Base-by-base conservation (phyloP, 208 protist genomes). In the Trypanosoma lewisi region DNA sequence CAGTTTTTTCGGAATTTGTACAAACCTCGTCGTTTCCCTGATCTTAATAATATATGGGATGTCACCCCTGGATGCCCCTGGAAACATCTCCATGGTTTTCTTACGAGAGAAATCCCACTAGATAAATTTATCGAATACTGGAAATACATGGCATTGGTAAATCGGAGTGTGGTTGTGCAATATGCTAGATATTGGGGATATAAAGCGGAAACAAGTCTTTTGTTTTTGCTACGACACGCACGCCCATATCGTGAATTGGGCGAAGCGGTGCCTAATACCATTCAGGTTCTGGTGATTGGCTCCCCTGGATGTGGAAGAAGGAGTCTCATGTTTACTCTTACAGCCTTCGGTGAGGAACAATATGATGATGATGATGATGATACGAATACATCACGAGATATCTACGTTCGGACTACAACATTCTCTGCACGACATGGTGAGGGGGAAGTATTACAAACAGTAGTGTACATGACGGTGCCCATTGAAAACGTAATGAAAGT, bases 171-270 rank as follows among this genome's bases (percentile, higher is more conserved):
- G 19, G 85, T 96, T 33, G 82, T 93, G 49, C 83, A 80, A 42
- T 96, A 94, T 57, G 85, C 91, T 2, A 76, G 85, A 6, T 91
- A 83, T 65, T 91, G 88, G 80, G 91, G 91, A 11, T 94, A 91
- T 59, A 89, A 92, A 52, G 91, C 84, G 28, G 85, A 92, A 31
- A 78, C 86, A 21, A 78, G 56, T 53, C 75, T 82, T 53, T 77
- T 96, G 11, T 91, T 96, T 66, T 55, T 76, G 5, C 65, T 78
- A 12, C 86, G 83, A 8, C 41, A 57, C 30, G 70, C 82, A 21
- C 73, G 91, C 2, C 64, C 74, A 21, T 72, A 56, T 39, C 86
- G 91, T 31, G 48, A 52, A 16, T 12, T 52, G 0, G 51, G 51
- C 7, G 85, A 93, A 54, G 44, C 74, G 0, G 56, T 93, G 3